Evolutionary conservation across 2,329 filamentous ascomycete genomes (phyloP).

Genomic region (Davidsoniella virescens): DNA sequence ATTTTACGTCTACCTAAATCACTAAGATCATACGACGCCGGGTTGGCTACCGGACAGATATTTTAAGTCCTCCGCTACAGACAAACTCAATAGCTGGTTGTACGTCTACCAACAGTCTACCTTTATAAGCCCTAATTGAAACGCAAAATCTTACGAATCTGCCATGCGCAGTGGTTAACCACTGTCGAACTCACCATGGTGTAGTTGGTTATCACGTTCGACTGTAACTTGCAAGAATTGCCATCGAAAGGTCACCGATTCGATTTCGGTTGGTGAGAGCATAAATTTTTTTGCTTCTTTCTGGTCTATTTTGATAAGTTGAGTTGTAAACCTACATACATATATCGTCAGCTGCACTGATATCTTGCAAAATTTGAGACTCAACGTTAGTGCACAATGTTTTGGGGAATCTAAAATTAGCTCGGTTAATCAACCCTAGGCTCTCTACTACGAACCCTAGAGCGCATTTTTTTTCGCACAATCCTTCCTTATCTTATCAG

Average conservation of each 20-base stretch:
- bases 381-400: not conserved
- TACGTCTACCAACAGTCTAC: too few species aligned
- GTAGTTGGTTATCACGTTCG: slow-evolving; percentile 12
- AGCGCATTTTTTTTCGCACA: too few species aligned
- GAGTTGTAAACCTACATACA: not conserved
- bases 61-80: too few species aligned
- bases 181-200: slow-evolving; percentile 12
- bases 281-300: not conserved
- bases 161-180: slow-evolving; percentile 10
- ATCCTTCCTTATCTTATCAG: slow-evolving; percentile 12
- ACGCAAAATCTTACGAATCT: not conserved
- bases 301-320: not conserved
- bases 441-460: too few species aligned
- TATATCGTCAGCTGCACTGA: too few species aligned
- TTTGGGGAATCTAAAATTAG: too few species aligned
- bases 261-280: slow-evolving; percentile 13
- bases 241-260: slow-evolving; percentile 13
- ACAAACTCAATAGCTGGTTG: too few species aligned
- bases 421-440: too few species aligned
- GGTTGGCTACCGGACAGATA: too few species aligned
- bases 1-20: too few species aligned
- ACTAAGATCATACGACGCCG: too few species aligned
- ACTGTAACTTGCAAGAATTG: slow-evolving; percentile 12
- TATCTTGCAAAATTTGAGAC: too few species aligned
- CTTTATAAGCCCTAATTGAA: slow-evolving; percentile 2